A percentile compares a stretch with the other conserved stretches of the same genome.
Conservation (phyloP, 2,329 filamentous ascomycete genomes). For the Ceratocystis variospora region DNA sequence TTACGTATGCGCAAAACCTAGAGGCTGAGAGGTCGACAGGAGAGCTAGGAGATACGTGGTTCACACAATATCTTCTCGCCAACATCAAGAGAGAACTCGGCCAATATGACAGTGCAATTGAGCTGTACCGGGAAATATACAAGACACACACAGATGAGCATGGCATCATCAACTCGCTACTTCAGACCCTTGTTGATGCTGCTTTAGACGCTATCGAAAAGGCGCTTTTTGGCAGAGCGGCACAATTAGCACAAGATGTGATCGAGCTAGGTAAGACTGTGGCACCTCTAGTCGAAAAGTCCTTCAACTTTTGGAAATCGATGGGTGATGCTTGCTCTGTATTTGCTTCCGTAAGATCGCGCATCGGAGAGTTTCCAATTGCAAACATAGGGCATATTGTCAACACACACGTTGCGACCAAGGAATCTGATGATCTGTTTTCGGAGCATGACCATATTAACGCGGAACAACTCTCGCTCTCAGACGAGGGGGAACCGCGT, state of each 20-base stretch:
- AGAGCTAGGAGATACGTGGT: constrained; percentile 61
- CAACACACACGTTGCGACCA: constrained; percentile 34
- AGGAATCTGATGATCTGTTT: constrained; percentile 35
- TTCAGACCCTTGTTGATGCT: constrained; percentile 78
- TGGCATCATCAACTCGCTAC: constrained; percentile 72
- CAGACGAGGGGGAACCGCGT: constrained; percentile 32
- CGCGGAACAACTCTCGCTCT: constrained; percentile 30
- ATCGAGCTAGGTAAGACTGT: constrained; percentile 54
- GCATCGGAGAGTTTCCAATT: constrained; percentile 51
- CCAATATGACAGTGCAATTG: constrained; percentile 72
- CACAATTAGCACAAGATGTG: constrained; percentile 53
- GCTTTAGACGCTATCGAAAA: constrained; percentile 64
- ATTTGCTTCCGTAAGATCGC: constrained; percentile 58
- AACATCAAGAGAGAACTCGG: constrained; percentile 88
- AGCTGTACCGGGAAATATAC: constrained; percentile 62
- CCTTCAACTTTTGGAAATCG: constrained; percentile 93
- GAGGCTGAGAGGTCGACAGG: constrained; percentile 41
- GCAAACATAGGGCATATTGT: constrained; percentile 46
- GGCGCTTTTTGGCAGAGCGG: constrained; percentile 73
- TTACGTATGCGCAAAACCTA: constrained; percentile 67
- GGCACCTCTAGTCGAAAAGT: constrained; percentile 45
- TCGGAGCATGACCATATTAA: constrained; percentile 52
- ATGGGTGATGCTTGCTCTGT: constrained; percentile 78
- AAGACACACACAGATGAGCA: constrained; percentile 56
- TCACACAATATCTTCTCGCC: constrained; percentile 89